These are phyloP conservation scores for Elsinoe arachidis DNA, from an alignment of 2,329 filamentous ascomycete genomes.

Conservation along the genomic window DNA sequence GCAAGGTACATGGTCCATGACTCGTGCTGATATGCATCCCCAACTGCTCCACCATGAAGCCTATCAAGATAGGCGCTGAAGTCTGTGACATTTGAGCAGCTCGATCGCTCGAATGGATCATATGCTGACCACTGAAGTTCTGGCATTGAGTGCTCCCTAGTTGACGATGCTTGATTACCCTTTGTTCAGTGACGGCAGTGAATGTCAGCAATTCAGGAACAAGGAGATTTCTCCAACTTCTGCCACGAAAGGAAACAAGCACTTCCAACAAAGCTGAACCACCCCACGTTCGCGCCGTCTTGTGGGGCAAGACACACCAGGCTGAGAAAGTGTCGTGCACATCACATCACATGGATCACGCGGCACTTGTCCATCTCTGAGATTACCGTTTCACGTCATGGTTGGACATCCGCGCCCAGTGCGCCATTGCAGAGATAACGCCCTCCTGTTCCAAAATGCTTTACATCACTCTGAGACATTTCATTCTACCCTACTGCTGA, in stretches of 20 bases:
- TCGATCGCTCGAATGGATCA: no score
- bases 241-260: neutral
- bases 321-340: neutral
- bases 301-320: neutral
- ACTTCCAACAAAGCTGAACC: neutral
- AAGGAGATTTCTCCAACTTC: no score
- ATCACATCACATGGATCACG: slow-evolving; percentile 1
- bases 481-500: neutral
- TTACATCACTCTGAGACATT: slow-evolving; percentile 11
- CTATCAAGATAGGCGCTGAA: no score
- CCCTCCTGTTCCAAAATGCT: slow-evolving; percentile 8
- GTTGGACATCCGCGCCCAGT: neutral
- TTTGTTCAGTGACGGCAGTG: no score
- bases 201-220: no score
- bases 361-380: slow-evolving; percentile 4
- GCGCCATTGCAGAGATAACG: slow-evolving; percentile 1
- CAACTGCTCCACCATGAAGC: no score
- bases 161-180: no score
- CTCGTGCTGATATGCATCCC: no score
- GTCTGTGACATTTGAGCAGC: no score
- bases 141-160: no score
- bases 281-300: neutral
- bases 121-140: no score
- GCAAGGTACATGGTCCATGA: no score
- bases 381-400: slow-evolving; percentile 10